These are phyloP conservation scores for Vigna nakashimae DNA, from an alignment of 306 rosid species.

Conservation along the genomic window DNA sequence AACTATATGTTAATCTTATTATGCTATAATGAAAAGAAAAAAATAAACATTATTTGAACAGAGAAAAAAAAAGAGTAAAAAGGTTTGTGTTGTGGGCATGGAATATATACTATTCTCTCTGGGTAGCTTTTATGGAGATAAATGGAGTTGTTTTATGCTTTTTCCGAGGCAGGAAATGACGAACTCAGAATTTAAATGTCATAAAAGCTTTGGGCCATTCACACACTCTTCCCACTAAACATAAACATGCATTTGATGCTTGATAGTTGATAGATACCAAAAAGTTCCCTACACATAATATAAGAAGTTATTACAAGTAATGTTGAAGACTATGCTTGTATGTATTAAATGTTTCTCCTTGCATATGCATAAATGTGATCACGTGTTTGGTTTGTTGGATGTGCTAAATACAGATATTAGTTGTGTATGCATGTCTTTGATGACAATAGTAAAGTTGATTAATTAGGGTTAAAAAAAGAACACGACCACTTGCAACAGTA, in stretches of 20 bases:
- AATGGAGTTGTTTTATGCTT: conserved; percentile 17
- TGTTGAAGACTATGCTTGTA: not conserved
- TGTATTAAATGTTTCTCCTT: conserved; percentile 4
- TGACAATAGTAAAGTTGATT: conserved; percentile 33
- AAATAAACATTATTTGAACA: not conserved
- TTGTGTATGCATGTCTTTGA: not conserved
- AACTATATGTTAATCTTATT: not conserved
- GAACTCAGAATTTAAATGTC: conserved; percentile 53
- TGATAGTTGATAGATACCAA: conserved; percentile 16
- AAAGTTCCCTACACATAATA: conserved; percentile 18
- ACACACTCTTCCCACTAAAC: conserved; percentile 10
- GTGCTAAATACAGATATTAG: conserved; percentile 36
- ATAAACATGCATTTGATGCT: conserved; percentile 48
- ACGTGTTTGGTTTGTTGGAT: conserved; percentile 32
- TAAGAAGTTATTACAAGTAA: conserved; percentile 5
- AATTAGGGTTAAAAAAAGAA: conserved; percentile 31
- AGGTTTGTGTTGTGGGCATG: conserved; percentile 40
- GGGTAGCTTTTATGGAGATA: conserved; percentile 40
- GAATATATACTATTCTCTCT: conserved; percentile 54
- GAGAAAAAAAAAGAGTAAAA: conserved; percentile 35
- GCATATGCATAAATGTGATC: conserved; percentile 7
- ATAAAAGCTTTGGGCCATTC: conserved; percentile 47
- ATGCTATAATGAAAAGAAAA: not conserved
- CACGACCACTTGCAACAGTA: conserved; percentile 21
- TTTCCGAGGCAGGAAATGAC: conserved; percentile 46